Percentiles rank a stretch among this genome's conserved stretches.
Conservation (phyloP, 2,329 filamentous ascomycete genomes). For the Colletotrichum gloeosporioides region DNA sequence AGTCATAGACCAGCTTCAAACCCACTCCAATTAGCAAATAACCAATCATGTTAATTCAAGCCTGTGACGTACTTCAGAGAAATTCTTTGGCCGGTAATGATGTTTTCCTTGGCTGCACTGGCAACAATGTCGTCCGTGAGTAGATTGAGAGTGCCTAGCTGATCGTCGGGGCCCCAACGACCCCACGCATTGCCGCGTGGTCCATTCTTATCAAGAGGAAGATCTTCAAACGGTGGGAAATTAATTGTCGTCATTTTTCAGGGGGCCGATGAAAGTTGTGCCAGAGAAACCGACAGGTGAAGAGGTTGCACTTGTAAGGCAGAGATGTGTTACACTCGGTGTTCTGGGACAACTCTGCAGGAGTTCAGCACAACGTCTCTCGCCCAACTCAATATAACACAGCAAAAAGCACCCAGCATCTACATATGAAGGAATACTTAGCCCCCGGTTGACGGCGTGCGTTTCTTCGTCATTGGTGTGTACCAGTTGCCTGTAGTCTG, state of each 20-base stretch:
- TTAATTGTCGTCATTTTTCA: neutral
- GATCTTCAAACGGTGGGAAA: slow-evolving; percentile 24
- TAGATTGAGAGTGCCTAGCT: slow-evolving; percentile 60
- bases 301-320: neutral
- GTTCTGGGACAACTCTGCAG: neutral
- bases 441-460: neutral
- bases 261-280: neutral
- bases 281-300: neutral
- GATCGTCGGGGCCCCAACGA: slow-evolving; percentile 53
- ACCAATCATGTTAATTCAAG: neutral
- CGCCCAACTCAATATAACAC: neutral
- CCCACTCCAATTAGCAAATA: neutral
- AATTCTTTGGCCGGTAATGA: slow-evolving; percentile 3
- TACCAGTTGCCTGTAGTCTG: neutral
- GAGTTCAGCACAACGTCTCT: neutral
- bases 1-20: slow-evolving; percentile 20
- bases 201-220: slow-evolving; percentile 54
- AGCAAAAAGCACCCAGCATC: neutral
- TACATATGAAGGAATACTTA: neutral
- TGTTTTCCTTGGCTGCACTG: neutral
- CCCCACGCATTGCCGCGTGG: slow-evolving; percentile 61
- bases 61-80: slow-evolving; percentile 18
- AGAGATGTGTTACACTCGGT: neutral
- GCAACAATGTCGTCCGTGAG: slow-evolving; percentile 39
- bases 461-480: neutral